Evolutionary conservation across 495 filamentous ascomycete genomes (phyloP), one percentile per base, ranked within the genome.

Genomic region (Podospora didyma): DNA sequence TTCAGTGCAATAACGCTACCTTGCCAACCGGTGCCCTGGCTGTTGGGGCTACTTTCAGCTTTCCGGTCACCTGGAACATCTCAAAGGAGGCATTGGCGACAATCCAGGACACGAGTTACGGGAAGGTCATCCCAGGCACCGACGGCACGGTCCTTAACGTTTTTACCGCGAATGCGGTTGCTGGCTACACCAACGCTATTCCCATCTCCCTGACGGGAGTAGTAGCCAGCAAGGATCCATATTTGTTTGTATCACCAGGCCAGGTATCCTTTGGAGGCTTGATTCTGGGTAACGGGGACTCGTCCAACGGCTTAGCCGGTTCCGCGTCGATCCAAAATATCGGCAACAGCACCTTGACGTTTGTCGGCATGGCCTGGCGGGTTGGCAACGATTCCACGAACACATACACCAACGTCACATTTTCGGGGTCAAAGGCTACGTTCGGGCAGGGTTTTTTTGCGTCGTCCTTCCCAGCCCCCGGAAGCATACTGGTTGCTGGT

Each of bases 21-120:
- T 51, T 68, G 41, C 75, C 73, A 11, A 54, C 63, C 2, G 47
- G 72, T n/a, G 61, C 53, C 19, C 22, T 82, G 6, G 58, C 66
- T 1, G 39, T 56, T 11, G 75, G 72, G 4, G 57, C 63, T 5
- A 70, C 61, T 9, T 73, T 80, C 42, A 67, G 48, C 3, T 75
- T 81, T 60, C 61, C 69, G 17, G 69, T 72, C 22, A 63, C 60
- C 2, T 80, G 71, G 64, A 63, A 76, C 49, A 56, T 77, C 17
- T 71, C 68, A 1, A 53, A 70, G 21, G 58, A 64, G n/a, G 50
- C 63, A n/a, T 61, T 76, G 35, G 54, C 66, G 7, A 64, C 72
- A 52, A 58, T 65, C 5, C 57, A 54, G 20, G 71, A 70, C 47
- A 67, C 66, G 23, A 66, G 58, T 21, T 57, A 76, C 54, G 37